Conservation (phyloP, 1,139 yeast species). For the Suhomyces panamericanus region DNA sequence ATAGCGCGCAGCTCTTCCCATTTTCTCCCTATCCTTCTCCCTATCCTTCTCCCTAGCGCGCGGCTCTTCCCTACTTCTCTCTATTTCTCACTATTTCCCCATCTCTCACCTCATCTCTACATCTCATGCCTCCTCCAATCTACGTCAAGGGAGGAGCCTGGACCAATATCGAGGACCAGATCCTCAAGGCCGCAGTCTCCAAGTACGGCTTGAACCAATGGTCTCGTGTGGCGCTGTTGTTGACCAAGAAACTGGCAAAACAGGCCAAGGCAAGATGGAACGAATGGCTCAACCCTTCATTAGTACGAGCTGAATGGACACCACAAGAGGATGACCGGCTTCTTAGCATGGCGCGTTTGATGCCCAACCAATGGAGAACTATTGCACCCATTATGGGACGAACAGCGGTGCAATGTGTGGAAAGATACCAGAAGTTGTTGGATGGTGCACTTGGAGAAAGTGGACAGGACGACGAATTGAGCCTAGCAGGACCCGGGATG, state of each 20-base stretch:
- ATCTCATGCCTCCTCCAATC: slow-evolving; percentile 48
- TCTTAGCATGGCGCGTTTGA: slow-evolving; percentile 60
- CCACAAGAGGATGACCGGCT: slow-evolving; percentile 75
- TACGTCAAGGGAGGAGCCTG: slow-evolving; percentile 88
- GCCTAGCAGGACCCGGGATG: slow-evolving; percentile 54
- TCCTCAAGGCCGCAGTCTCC: slow-evolving; percentile 84
- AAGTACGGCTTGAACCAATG: slow-evolving; percentile 94
- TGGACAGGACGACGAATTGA: slow-evolving; percentile 34
- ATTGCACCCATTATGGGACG: slow-evolving; percentile 79
- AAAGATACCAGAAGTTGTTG: slow-evolving; percentile 76
- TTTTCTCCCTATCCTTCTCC: background rate
- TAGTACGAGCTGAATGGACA: slow-evolving; percentile 68
- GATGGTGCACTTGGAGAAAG: slow-evolving; percentile 47
- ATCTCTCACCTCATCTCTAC: background rate
- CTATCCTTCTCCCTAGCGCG: background rate
- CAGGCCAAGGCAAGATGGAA: slow-evolving; percentile 94
- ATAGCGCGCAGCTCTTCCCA: background rate
- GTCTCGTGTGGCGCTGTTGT: slow-evolving; percentile 86
- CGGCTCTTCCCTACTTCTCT: background rate
- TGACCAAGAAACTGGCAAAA: slow-evolving; percentile 82
- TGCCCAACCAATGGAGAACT: slow-evolving; percentile 95
- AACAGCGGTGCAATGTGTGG: slow-evolving; percentile 88
- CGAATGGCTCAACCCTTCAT: slow-evolving; percentile 80
- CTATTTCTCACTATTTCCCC: background rate
- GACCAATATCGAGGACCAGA: slow-evolving; percentile 90